phyloP scores from a whole-genome alignment of 208 protist species.

The Herpetomonas samuelpessoai region DNA sequence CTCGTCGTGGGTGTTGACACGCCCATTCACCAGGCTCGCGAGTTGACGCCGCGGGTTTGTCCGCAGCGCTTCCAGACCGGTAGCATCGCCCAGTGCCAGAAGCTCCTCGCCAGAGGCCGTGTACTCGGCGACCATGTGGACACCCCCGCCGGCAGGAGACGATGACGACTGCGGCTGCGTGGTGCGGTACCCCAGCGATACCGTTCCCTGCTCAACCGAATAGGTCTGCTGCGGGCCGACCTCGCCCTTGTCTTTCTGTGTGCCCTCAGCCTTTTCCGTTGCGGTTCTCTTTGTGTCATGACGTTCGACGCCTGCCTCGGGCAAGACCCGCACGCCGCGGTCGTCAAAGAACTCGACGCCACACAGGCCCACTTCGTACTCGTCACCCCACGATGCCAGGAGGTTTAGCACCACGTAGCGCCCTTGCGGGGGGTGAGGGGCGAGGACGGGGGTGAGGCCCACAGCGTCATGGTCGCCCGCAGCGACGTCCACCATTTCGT shows the following conservation, averaged over 20 bases:
- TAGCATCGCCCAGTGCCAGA: background rate
- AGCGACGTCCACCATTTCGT: background rate
- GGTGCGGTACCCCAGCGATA: conserved; percentile 2
- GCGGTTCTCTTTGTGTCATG: too few species aligned
- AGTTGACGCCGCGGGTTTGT: conserved; percentile 39
- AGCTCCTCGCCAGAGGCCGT: conserved; percentile 21
- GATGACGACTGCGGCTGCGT: conserved; percentile 4
- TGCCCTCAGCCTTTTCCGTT: background rate
- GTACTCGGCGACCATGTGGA: conserved; percentile 26
- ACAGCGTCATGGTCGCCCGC: too few species aligned
- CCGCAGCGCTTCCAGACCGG: conserved; percentile 9
- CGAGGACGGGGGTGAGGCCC: conserved; percentile 27
- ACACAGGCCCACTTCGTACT: conserved; percentile 85
- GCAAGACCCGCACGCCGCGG: conserved; percentile 46
- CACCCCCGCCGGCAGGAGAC: background rate
- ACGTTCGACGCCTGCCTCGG: too few species aligned
- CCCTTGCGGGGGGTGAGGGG: conserved; percentile 42
- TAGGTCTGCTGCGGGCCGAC: background rate
- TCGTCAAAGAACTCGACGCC: conserved; percentile 91
- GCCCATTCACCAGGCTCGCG: conserved; percentile 73
- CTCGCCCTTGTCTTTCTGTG: conserved; percentile 3
- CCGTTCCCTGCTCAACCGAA: conserved; percentile 1
- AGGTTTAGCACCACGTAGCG: conserved; percentile 65
- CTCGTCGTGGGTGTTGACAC: conserved; percentile 84
- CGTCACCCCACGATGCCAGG: conserved; percentile 87